A percentile compares a stretch with the other conserved stretches of the same genome.
These are phyloP conservation scores for Mimosa bimucronata DNA, from an alignment of 306 rosid species.

Conservation along the genomic window DNA sequence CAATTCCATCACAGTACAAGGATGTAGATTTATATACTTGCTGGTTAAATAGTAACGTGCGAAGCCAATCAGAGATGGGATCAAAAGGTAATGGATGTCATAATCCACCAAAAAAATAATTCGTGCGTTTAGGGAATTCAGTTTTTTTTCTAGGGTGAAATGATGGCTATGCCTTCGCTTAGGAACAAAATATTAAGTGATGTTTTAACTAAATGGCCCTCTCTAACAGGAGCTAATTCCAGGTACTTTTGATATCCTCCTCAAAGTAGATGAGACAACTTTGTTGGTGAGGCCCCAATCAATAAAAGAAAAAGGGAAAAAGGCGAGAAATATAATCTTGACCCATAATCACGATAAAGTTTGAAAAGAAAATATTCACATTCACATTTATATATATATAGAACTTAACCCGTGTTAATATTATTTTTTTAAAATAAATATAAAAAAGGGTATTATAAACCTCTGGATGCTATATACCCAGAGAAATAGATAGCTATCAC, in stretches of 20 bases:
- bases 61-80: constrained; percentile 33
- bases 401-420: neutral
- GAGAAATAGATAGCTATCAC: constrained; percentile 39
- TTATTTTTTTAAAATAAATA: neutral
- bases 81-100: constrained; percentile 43
- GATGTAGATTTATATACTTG: neutral
- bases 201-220: constrained; percentile 54
- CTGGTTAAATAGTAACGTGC: neutral
- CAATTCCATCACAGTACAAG: neutral
- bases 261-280: constrained; percentile 81
- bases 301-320: constrained; percentile 54
- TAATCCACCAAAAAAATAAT: constrained; percentile 37
- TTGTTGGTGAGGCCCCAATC: constrained; percentile 73
- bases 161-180: constrained; percentile 49
- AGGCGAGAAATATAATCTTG: constrained; percentile 56
- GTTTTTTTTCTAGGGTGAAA: constrained; percentile 42
- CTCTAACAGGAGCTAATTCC: constrained; percentile 55
- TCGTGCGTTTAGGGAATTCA: constrained; percentile 39
- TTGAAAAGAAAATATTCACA: constrained; percentile 41
- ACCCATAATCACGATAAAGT: constrained; percentile 66
- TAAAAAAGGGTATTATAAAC: neutral
- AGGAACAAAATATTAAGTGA: constrained; percentile 48
- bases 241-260: constrained; percentile 72
- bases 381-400: neutral
- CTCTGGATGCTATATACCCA: constrained; percentile 59